A percentile compares a stretch with the other conserved stretches of the same genome.
Conservation (phyloP, 2,329 filamentous ascomycete species). For the Graphilbum ipis-grandicollis region DNA sequence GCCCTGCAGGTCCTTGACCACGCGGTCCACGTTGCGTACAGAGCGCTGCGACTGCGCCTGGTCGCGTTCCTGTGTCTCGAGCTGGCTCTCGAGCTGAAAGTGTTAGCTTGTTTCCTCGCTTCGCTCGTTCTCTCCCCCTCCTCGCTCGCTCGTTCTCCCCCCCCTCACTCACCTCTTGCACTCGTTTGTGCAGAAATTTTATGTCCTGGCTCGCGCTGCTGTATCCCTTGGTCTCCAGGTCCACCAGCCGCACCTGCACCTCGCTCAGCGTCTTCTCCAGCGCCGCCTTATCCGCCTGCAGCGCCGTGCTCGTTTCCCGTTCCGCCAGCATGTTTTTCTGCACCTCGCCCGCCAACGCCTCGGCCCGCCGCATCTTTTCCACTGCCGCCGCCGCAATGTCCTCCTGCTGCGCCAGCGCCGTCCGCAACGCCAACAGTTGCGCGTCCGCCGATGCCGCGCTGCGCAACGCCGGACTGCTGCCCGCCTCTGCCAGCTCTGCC, state of each 20-base stretch:
- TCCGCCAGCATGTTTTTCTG: slow-evolving; percentile 84
- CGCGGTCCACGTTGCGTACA: slow-evolving; percentile 82
- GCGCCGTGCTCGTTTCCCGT: slow-evolving; percentile 60
- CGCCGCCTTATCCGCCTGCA: slow-evolving; percentile 78
- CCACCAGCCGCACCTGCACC: slow-evolving; percentile 73
- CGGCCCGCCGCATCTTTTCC: slow-evolving; percentile 91
- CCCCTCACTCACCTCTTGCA: slow-evolving; percentile 60
- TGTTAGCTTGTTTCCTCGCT: slow-evolving; percentile 7
- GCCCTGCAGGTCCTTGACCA: slow-evolving; percentile 78
- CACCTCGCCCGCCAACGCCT: slow-evolving; percentile 71
- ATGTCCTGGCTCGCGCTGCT: slow-evolving; percentile 89
- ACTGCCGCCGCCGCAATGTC: slow-evolving; percentile 83
- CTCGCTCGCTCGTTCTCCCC: not conserved
- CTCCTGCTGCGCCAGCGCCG: slow-evolving; percentile 77
- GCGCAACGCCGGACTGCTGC: slow-evolving; percentile 73
- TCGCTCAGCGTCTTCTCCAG: slow-evolving; percentile 86
- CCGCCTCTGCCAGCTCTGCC: slow-evolving; percentile 70
- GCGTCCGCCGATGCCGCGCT: slow-evolving; percentile 70
- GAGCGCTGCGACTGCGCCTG: slow-evolving; percentile 70
- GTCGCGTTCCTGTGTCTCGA: slow-evolving; percentile 67
- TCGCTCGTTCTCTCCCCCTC: not conserved
- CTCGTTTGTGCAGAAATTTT: slow-evolving; percentile 80
- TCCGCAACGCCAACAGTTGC: slow-evolving; percentile 78
- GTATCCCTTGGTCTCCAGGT: slow-evolving; percentile 93
- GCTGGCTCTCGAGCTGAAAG: slow-evolving; percentile 63